These are phyloP conservation scores for Aegilops speltoides DNA, from an alignment of 176 grass and related monocot genomes.

Conservation along the genomic window DNA sequence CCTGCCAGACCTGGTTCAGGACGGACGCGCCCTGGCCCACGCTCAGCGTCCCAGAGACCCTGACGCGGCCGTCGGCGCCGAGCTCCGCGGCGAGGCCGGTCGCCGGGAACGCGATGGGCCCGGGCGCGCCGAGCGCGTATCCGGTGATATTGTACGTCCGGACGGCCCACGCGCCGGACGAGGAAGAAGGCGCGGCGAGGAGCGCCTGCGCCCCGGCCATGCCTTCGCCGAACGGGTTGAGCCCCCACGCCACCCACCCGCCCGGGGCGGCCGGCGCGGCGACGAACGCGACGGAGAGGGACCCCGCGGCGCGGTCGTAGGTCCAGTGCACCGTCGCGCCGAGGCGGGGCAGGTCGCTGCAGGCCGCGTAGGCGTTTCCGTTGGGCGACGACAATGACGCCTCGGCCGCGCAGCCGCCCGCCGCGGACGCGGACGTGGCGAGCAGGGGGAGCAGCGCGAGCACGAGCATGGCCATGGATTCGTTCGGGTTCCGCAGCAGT, in stretches of 20 bases:
- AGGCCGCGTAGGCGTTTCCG: slow-evolving; percentile 39
- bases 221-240: slow-evolving; percentile 43
- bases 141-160: slow-evolving; percentile 48
- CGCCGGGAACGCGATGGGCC: slow-evolving; percentile 28
- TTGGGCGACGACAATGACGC: slow-evolving; percentile 20
- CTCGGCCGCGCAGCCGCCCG: background rate
- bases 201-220: slow-evolving; percentile 65
- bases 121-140: background rate
- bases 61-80: slow-evolving; percentile 41
- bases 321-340: slow-evolving; percentile 69
- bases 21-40: slow-evolving; percentile 23
- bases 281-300: slow-evolving; percentile 57
- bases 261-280: slow-evolving; percentile 29
- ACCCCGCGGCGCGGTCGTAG: slow-evolving; percentile 35
- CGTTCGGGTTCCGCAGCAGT: background rate
- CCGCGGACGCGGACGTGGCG: background rate
- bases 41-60: slow-evolving; percentile 49
- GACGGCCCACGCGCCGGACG: slow-evolving; percentile 33
- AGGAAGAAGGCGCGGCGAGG: slow-evolving; percentile 39
- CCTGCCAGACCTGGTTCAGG: slow-evolving; percentile 83
- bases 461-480: background rate
- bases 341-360: slow-evolving; percentile 53
- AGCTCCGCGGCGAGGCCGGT: slow-evolving; percentile 49
- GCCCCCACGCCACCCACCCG: slow-evolving; percentile 68
- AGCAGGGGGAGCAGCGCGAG: background rate